Evolutionary conservation across 495 filamentous ascomycete genomes (phyloP).

Genomic region (Neurospora sp.): DNA sequence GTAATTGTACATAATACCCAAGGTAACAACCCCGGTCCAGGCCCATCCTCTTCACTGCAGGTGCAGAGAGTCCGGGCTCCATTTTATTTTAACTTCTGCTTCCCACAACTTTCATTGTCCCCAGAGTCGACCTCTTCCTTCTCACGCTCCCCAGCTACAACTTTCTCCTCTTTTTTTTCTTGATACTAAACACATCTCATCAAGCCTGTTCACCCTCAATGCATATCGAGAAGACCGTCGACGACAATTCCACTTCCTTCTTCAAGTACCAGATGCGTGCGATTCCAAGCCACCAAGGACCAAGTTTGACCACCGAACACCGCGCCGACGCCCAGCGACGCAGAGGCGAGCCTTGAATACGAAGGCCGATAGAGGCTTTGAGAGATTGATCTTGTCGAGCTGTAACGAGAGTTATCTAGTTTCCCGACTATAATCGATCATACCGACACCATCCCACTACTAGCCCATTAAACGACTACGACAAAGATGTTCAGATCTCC

Average conservation of each 20-base stretch:
- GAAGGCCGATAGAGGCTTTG: constrained; percentile 7
- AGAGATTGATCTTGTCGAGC: not conserved
- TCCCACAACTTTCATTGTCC: not conserved
- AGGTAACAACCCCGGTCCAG: not conserved
- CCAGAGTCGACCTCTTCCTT: not conserved
- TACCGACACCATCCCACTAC: not conserved
- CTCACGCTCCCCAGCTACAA: constrained; percentile 4
- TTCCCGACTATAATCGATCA: not conserved
- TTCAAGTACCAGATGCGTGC: constrained; percentile 39
- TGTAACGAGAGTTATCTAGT: not conserved
- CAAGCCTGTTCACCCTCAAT: constrained; percentile 24
- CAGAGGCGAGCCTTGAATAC: constrained; percentile 37
- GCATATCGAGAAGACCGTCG: constrained; percentile 32
- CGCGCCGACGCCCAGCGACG: constrained; percentile 41
- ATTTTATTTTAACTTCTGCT: not conserved
- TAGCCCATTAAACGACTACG: not conserved
- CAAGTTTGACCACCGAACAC: constrained; percentile 27
- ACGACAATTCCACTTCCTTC: constrained; percentile 32
- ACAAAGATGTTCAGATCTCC: constrained; percentile 9
- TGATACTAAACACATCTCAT: not conserved
- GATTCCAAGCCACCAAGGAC: constrained; percentile 29
- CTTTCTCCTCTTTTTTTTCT: constrained; percentile 8
- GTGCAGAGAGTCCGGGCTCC: not conserved
- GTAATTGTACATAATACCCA: not conserved
- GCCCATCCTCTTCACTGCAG: not conserved